Conservation (phyloP, 2,329 filamentous ascomycete genomes). For the Xylariales sp. region DNA sequence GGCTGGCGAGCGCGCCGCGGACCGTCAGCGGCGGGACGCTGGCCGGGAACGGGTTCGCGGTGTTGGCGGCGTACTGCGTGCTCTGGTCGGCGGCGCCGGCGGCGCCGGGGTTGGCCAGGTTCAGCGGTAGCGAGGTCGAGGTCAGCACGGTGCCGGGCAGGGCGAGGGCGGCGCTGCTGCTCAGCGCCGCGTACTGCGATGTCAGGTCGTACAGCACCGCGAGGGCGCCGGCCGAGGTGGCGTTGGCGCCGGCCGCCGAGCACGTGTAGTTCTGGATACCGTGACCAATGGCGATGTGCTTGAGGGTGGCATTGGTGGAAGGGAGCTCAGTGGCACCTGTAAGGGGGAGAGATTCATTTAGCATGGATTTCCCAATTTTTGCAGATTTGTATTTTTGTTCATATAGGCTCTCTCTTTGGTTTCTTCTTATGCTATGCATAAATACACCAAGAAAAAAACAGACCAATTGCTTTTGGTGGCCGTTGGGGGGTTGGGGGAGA, state of each 20-base stretch:
- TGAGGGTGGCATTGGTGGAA: slow-evolving; percentile 36
- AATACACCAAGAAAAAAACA: too few species aligned
- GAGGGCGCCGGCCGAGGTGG: slow-evolving; percentile 47
- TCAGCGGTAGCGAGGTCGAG: slow-evolving; percentile 41
- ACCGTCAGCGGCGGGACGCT: slow-evolving; percentile 33
- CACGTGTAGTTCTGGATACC: slow-evolving; percentile 70
- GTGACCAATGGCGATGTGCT: slow-evolving; percentile 56
- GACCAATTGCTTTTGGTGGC: too few species aligned
- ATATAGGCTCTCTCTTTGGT: too few species aligned
- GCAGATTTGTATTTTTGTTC: too few species aligned
- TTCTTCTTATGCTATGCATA: too few species aligned
- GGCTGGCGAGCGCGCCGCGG: slow-evolving; percentile 19
- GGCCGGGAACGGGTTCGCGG: slow-evolving; percentile 39
- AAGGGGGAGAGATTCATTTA: background rate
- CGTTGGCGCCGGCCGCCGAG: slow-evolving; percentile 24
- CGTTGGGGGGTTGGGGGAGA: too few species aligned
- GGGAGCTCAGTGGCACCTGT: slow-evolving; percentile 38
- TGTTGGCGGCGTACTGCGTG: slow-evolving; percentile 35
- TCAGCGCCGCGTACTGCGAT: slow-evolving; percentile 45
- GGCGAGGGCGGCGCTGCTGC: slow-evolving; percentile 28
- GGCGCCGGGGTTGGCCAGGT: too few species aligned
- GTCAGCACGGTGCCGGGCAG: slow-evolving; percentile 38
- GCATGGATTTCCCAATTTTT: background rate
- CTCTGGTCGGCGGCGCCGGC: slow-evolving; percentile 12
- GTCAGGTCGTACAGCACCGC: slow-evolving; percentile 58